Evolutionary conservation across 2,329 filamentous ascomycete genomes (phyloP), one percentile per base, ranked within the genome.

Genomic region (Arthrinium puccinioides): DNA sequence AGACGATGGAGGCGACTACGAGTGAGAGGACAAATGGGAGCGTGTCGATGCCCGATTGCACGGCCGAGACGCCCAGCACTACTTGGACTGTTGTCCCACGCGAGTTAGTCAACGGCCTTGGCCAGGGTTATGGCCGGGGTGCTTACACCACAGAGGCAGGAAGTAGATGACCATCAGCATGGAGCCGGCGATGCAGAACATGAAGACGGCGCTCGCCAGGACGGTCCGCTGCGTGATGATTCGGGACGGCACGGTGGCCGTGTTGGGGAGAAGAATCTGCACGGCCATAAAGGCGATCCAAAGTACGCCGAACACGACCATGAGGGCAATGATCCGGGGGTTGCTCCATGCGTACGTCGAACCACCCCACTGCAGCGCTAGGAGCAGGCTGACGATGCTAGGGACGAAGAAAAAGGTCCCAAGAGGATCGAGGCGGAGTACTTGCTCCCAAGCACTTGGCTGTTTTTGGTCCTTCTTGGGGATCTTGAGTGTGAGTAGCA

Each of bases 331-430:
- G 37, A 77, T 67, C 29, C 69, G 66, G 59, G 68, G 69, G 44
- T 60, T 64, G 26, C 52, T 58, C 76, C 75, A 80, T 0, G 60
- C 43, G 45, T 76, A 57, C 4, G 44, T 48, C 10, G 55, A 57
- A 4, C 76, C 76, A 36, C 75, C 76, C 77, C 76, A 82, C 48
- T 82, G 73, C 23, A 84, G 61, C 1, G 78, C 78, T 5, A 84
- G 60, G 4, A 83, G 57, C 25, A 82, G 70, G 43, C 68, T 76
- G 11, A 80, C 63, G 26, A 79, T 66, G 21, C 68, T 67, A 0
- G 78, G 76, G 13, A 82, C 55, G 44, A 83, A 74, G 53, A 79
- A 67, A 11, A 72, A 50, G 7, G 74, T 79, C 19, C 79, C 78
- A 2, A 79, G 50, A 1, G 74, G 74, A 40, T 82, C 76, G 36